Percentiles rank a stretch among this genome's conserved stretches.
phyloP scores from a whole-genome alignment of 2,329 filamentous ascomycete genomes.

The Chaetomium strumarium region DNA sequence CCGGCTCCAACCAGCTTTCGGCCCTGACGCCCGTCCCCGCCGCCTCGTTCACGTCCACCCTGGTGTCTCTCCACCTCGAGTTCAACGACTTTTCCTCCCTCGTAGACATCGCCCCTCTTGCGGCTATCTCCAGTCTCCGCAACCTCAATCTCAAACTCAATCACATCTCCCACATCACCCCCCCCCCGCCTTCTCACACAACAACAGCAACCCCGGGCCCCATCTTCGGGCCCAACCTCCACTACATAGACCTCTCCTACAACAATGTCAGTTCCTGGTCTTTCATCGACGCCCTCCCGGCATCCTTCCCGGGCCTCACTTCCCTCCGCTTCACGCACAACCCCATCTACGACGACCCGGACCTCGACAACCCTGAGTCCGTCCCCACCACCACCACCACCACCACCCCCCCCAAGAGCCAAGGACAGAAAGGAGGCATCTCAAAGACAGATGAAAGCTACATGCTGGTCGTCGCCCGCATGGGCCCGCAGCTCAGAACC shows the following conservation, averaged over 20 bases:
- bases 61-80: constrained; percentile 63
- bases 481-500: constrained; percentile 54
- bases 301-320: constrained; percentile 64
- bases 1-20: constrained; percentile 53
- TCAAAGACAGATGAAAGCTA: constrained; percentile 69
- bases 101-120: constrained; percentile 50
- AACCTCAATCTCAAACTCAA: constrained; percentile 72
- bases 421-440: constrained; percentile 34
- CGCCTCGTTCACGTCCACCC: constrained; percentile 40
- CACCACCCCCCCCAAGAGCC: constrained; percentile 3
- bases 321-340: constrained; percentile 80
- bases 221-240: constrained; percentile 48
- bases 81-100: constrained; percentile 62
- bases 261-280: constrained; percentile 65
- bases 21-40: constrained; percentile 37
- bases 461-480: constrained; percentile 78
- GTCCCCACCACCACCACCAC: constrained; percentile 18
- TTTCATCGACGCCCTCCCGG: constrained; percentile 64
- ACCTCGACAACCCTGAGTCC: constrained; percentile 26
- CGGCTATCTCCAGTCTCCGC: constrained; percentile 45
- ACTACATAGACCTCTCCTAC: constrained; percentile 67
- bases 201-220: constrained; percentile 33
- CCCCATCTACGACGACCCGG: constrained; percentile 63
- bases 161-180: constrained; percentile 47
- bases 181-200: constrained; percentile 26